Conservation (phyloP, 768 basidiomycete genomes). For the Hydnomerulius pinastri region DNA sequence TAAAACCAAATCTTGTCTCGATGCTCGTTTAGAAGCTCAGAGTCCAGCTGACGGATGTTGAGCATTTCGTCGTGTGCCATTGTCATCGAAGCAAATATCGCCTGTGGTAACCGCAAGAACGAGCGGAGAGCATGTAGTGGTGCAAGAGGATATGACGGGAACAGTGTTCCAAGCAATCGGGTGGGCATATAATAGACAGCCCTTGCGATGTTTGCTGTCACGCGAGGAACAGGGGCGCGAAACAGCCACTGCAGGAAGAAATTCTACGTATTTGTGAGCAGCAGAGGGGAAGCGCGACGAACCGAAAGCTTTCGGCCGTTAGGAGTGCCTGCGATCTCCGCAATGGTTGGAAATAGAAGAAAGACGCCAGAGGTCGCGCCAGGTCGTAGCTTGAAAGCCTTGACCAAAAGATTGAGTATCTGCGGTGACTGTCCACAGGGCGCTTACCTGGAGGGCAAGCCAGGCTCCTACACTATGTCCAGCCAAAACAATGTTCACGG, state of each 20-base stretch:
- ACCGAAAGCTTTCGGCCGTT: constrained; percentile 64
- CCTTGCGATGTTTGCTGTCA: constrained; percentile 47
- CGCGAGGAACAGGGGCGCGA: constrained; percentile 43
- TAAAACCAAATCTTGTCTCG: constrained; percentile 49
- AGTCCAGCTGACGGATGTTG: constrained; percentile 54
- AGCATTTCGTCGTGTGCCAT: constrained; percentile 76
- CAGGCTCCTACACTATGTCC: constrained; percentile 79
- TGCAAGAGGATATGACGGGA: constrained; percentile 49
- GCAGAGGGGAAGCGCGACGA: constrained; percentile 24
- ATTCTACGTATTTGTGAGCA: not conserved
- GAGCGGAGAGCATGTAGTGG: constrained; percentile 48
- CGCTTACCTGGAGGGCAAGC: constrained; percentile 59
- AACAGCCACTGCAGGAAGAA: constrained; percentile 45
- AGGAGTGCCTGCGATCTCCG: constrained; percentile 61
- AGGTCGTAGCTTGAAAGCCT: constrained; percentile 55
- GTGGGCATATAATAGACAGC: constrained; percentile 41
- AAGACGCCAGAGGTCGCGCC: constrained; percentile 45
- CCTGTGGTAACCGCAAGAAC: constrained; percentile 52
- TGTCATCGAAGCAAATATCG: constrained; percentile 53
- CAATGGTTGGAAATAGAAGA: constrained; percentile 71
- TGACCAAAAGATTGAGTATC: not conserved
- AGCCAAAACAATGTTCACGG: constrained; percentile 45
- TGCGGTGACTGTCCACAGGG: not conserved
- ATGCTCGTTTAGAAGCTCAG: constrained; percentile 40
- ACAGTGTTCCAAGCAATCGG: constrained; percentile 46